These are phyloP conservation scores for Populus simonii DNA, from an alignment of 345 rosid species.

Conservation along the genomic window DNA sequence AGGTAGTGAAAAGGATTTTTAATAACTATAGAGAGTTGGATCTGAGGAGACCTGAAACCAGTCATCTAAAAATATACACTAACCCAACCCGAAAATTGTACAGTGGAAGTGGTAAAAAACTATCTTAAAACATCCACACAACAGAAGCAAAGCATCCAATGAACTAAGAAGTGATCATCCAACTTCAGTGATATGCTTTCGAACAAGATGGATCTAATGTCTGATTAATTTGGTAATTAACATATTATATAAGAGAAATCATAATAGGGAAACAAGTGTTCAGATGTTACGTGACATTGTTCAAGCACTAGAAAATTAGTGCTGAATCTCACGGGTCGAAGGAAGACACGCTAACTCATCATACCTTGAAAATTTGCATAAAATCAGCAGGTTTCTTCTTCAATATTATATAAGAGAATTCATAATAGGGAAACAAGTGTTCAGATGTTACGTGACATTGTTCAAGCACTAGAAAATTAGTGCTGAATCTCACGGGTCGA, in stretches of 20 bases:
- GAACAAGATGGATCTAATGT: not conserved
- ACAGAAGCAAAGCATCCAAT: not conserved
- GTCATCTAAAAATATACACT: not conserved
- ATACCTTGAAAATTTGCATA: conserved; percentile 95
- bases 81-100: not conserved
- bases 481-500: not conserved
- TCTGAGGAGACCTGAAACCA: not conserved
- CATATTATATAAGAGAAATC: not conserved
- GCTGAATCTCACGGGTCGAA: not conserved
- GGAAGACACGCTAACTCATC: conserved; percentile 14
- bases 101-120: not conserved
- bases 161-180: not conserved
- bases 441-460: not conserved
- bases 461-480: not conserved
- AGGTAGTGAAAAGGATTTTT: not conserved
- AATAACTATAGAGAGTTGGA: not conserved
- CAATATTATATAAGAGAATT: conserved; percentile 34
- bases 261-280: not conserved
- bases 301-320: not conserved
- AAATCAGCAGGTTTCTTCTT: conserved; percentile 85
- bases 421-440: not conserved
- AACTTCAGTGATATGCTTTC: not conserved
- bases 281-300: not conserved
- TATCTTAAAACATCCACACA: not conserved
- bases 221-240: not conserved